Evolutionary conservation across 2,329 filamentous ascomycete genomes (phyloP), one percentile per base, ranked within the genome.

Genomic region (Penicillium sp.): DNA sequence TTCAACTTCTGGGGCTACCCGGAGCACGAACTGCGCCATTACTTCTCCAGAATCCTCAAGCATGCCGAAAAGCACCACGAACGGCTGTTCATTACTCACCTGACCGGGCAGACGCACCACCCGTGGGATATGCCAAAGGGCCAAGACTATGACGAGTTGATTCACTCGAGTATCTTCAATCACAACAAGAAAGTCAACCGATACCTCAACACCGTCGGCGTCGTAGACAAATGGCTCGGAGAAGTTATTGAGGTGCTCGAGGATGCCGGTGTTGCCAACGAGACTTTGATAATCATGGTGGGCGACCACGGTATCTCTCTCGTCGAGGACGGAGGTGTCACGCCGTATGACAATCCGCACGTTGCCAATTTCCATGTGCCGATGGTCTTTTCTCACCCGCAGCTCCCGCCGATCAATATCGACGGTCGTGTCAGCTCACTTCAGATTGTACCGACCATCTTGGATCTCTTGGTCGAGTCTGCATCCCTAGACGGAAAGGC

Each of bases 391-490:
- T 49, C 56, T 22, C 56, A 59, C 32, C 55, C 55, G 5, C 42
- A 52, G 14, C 47, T 59, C n/a, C 56, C 56, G 0, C 55, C 50
- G 13, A 53, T 59, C 26, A 51, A 55, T n/a, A 44, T 57, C 26
- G 49, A 56, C 40, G 48, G 46, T 23, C 56, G 55, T 8, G 51
- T 57, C 14, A 49, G 51, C 5, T 58, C 56, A 3, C 51, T 58
- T 38, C 66, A 70, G 26, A 72, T 74, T 44, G 45, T 75, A 4
- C 73, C 73, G 2, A 75, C 72, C 2, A 65, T 75, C 35, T 66
- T 75, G 11, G 73, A 75, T 51, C 65, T 75, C 1, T 61, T 75
- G 6, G 57, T 70, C 18, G 63, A 68, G 43, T 69, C 70, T 6
- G 60, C 62, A 22, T 74, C 72, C 1, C 51, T 75, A 7, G 59